phyloP scores from a whole-genome alignment of 345 rosid genomes.

The Hibiscus mutabilis region DNA sequence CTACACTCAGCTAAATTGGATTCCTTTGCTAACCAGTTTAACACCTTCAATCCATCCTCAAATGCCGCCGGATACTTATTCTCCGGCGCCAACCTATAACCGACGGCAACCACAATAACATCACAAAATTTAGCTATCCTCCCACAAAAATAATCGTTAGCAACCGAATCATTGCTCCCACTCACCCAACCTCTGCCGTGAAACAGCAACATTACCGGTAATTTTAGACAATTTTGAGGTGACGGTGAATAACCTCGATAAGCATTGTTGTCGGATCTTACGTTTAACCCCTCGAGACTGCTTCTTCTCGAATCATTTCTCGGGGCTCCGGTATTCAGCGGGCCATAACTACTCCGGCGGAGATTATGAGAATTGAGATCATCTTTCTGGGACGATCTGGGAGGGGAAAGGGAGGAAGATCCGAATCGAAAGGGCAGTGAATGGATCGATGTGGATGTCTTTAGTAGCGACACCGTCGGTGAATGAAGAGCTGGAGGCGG shows the following conservation, averaged over 20 bases:
- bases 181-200: slow-evolving; percentile 98
- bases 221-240: slow-evolving; percentile 32
- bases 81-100: slow-evolving; percentile 90
- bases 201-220: slow-evolving; percentile 81
- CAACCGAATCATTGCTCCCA: slow-evolving; percentile 84
- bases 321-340: slow-evolving; percentile 15
- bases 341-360: slow-evolving; percentile 53
- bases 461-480: slow-evolving; percentile 57
- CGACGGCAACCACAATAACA: slow-evolving; percentile 78
- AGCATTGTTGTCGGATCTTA: slow-evolving; percentile 36
- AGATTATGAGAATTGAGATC: neutral
- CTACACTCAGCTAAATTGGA: slow-evolving; percentile 86
- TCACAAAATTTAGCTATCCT: slow-evolving; percentile 78
- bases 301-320: neutral
- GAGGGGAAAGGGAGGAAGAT: slow-evolving; percentile 74
- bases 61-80: slow-evolving; percentile 79
- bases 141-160: slow-evolving; percentile 75
- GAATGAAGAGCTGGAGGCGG: slow-evolving; percentile 66
- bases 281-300: slow-evolving; percentile 24
- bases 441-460: slow-evolving; percentile 91
- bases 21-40: slow-evolving; percentile 88
- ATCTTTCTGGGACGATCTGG: slow-evolving; percentile 21
- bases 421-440: slow-evolving; percentile 71
- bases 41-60: slow-evolving; percentile 72
- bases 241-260: slow-evolving; percentile 72